These are phyloP conservation scores for Torulaspora indica DNA, from an alignment of 805 yeast genomes.

Conservation along the genomic window DNA sequence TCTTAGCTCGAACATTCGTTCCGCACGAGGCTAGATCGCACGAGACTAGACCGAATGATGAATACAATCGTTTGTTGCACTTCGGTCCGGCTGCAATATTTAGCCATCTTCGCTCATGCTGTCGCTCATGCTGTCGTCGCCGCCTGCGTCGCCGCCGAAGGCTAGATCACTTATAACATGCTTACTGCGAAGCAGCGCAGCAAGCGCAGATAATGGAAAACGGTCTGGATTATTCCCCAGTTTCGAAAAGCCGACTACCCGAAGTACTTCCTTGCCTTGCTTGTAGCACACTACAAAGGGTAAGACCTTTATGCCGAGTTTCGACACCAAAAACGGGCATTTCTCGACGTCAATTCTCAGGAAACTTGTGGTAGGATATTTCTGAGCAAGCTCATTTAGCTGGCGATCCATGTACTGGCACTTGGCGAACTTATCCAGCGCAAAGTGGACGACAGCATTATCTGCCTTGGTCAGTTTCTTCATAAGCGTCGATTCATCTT, in stretches of 20 bases:
- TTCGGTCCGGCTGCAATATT: too few relatives aligned
- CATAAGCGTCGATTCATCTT: constrained; percentile 55
- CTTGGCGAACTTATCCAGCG: constrained; percentile 53
- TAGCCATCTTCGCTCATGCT: not conserved
- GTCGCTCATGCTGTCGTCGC: not conserved
- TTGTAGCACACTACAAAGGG: constrained; percentile 65
- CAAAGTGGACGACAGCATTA: constrained; percentile 55
- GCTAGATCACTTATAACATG: constrained; percentile 8
- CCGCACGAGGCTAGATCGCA: too few relatives aligned
- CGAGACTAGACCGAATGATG: too few relatives aligned
- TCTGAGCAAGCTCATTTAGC: constrained; percentile 45
- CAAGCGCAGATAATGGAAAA: constrained; percentile 48
- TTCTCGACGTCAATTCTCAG: constrained; percentile 53
- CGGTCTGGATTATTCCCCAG: constrained; percentile 47
- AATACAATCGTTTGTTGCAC: too few relatives aligned
- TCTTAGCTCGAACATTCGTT: not conserved
- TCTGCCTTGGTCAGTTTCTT: constrained; percentile 43
- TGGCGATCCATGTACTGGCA: constrained; percentile 56
- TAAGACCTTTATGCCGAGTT: constrained; percentile 57
- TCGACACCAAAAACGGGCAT: constrained; percentile 69
- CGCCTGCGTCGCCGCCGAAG: constrained; percentile 14
- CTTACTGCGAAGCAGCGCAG: constrained; percentile 35
- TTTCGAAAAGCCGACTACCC: constrained; percentile 67
- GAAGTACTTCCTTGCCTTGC: constrained; percentile 52
- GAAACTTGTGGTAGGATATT: constrained; percentile 53